Evolutionary conservation across 208 protist genomes (phyloP).

Genomic region (Trichomonas gallinae): DNA sequence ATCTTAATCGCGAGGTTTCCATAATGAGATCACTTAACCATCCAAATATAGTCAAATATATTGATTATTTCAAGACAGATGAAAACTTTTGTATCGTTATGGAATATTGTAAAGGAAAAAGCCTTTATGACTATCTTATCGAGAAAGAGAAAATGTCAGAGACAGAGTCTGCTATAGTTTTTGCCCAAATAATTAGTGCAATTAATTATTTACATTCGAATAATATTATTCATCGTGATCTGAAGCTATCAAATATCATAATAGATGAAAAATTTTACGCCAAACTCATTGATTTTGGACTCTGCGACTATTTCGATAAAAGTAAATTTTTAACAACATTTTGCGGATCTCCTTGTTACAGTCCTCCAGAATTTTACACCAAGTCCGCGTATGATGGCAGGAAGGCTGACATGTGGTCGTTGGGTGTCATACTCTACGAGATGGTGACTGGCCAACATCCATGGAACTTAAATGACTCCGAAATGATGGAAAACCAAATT

Average conservation of each 20-base stretch:
- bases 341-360: not conserved
- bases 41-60: not conserved
- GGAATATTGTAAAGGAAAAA: not conserved
- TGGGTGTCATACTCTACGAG: not conserved
- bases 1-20: not conserved
- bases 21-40: not conserved
- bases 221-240: not conserved
- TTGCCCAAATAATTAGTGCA: not conserved
- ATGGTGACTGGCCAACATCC: not conserved
- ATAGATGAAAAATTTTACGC: not conserved
- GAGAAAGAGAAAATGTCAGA: not conserved
- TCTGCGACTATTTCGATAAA: not conserved
- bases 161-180: not conserved
- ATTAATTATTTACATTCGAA: not conserved
- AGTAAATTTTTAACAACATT: not conserved
- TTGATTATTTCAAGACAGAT: not conserved
- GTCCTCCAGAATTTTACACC: not conserved
- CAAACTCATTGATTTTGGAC: not conserved
- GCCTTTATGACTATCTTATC: not conserved
- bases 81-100: not conserved
- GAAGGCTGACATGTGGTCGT: not conserved
- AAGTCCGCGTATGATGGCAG: not conserved
- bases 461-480: not conserved
- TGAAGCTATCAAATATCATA: not conserved
- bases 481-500: not conserved